Evolutionary conservation across 2,329 filamentous ascomycete genomes (phyloP), one percentile per base, ranked within the genome.

Genomic region (Cyphellophora attinorum): DNA sequence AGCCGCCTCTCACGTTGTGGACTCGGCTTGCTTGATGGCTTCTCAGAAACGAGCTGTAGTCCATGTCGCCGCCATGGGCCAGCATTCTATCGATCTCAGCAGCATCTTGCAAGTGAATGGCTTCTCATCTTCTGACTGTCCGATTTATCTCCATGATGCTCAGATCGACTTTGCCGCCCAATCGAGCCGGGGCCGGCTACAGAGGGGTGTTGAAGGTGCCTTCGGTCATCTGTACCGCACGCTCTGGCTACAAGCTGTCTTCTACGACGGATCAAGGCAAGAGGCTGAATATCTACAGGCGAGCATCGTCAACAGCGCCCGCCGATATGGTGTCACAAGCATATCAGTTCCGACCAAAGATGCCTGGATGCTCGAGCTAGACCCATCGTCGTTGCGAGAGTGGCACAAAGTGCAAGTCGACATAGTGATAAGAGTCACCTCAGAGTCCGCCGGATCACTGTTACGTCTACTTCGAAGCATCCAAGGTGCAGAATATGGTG

Each of bases 21-120:
- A 86, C 1, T 66, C 94, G 52, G 85, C 88, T 5, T 96, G 91
- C 57, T 74, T 84, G 49, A 95, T 95, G 88, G 79, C 78, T 5
- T 57, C 57, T 14, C 70, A 77, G 56, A 68, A 72, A 37, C 67
- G 72, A 39, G 93, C 76, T 51, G 70, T 76, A 42, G 85, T 95
- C 6, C 89, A 96, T 55, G 80, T 93, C 52, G 80, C 75, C 0
- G 60, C 96, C 3, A 71, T 93, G 61, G 81, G 86, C 32, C 71
- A 80, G 39, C 80, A 78, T 40, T 72, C 79, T 10, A 71, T 94
- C 33, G 62, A 73, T 0, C 58, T 93, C 33, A 68, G 77, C 11
- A 74, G 82, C 19, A 65, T 96, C 19, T 68, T 79, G 47, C 66
- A 75, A 34, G 67, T 94, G 39, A 95, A 95, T 55, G 85, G 85